Percentiles rank a stretch among this genome's conserved stretches.
Evolutionary conservation across 1,284 basidiomycete species (phyloP).

Genomic region (Ceratobasidium sp.): DNA sequence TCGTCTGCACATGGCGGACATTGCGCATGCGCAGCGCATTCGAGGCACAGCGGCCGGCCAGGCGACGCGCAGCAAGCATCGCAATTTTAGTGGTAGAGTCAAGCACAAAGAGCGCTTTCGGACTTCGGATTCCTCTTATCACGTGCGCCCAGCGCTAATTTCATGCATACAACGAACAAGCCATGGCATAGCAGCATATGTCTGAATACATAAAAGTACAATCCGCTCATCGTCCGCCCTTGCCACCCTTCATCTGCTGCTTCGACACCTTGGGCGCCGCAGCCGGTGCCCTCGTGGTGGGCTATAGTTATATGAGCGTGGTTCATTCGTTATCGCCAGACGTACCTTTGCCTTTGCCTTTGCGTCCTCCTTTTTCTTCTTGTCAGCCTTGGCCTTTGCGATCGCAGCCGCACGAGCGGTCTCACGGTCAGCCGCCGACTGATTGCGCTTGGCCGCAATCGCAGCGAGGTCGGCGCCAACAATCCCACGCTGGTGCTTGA

Average conservation of each 20-base stretch:
- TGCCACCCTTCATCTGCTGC: constrained; percentile 90
- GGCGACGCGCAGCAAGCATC: not conserved
- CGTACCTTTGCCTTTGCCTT: constrained; percentile 79
- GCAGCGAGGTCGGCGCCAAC: constrained; percentile 93
- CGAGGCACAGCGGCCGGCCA: not conserved
- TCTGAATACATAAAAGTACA: constrained; percentile 14
- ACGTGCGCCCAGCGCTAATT: too few species aligned
- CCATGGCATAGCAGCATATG: constrained; percentile 8
- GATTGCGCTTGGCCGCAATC: constrained; percentile 91
- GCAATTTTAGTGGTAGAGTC: not conserved
- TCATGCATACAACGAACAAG: not conserved
- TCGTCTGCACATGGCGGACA: not conserved
- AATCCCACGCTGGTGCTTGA: constrained; percentile 98
- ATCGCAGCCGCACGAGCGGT: constrained; percentile 86
- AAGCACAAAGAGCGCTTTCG: not conserved
- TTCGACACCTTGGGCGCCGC: constrained; percentile 88
- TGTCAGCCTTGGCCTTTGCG: constrained; percentile 90
- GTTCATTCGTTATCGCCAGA: constrained; percentile 37
- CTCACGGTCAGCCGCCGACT: constrained; percentile 84
- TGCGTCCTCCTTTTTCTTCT: constrained; percentile 95
- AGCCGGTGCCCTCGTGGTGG: constrained; percentile 41
- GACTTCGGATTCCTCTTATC: not conserved
- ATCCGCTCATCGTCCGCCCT: constrained; percentile 32
- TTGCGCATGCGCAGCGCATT: not conserved
- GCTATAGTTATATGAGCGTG: constrained; percentile 4